Evolutionary conservation across 176 grass and related monocot genomes (phyloP).

Genomic region (Avena insularis): DNA sequence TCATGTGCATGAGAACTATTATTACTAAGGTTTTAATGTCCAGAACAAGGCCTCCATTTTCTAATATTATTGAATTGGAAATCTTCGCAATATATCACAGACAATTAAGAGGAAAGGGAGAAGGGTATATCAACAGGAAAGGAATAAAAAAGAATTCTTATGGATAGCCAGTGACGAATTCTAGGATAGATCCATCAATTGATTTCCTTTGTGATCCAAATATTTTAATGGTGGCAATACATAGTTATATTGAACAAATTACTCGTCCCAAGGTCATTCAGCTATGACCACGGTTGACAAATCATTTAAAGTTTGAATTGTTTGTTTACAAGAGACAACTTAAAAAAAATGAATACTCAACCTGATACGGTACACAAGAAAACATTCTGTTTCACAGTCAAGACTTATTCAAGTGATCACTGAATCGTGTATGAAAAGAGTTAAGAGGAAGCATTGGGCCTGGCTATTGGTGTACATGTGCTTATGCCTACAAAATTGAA

Average conservation of each 20-base stretch:
- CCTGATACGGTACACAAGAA: not conserved
- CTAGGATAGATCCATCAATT: not conserved
- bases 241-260: not conserved
- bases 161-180: not conserved
- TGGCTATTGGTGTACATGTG: not conserved
- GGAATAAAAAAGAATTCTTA: not conserved
- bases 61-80: not conserved
- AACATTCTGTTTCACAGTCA: not conserved
- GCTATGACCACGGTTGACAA: not conserved
- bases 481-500: not conserved
- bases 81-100: not conserved
- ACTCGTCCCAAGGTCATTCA: not conserved
- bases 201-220: not conserved
- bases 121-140: not conserved
- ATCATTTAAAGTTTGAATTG: slow-evolving; percentile 11
- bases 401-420: not conserved
- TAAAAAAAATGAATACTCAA: not conserved
- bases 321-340: slow-evolving; percentile 11
- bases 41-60: not conserved
- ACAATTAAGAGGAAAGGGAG: not conserved
- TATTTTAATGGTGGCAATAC: not conserved
- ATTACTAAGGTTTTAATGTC: not conserved
- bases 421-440: slow-evolving; percentile 1
- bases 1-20: not conserved
- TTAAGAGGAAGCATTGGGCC: not conserved